Percentiles rank a stretch among this genome's conserved stretches.
These are phyloP conservation scores for Teratosphaeria gauchensis DNA, from an alignment of 2,329 filamentous ascomycete genomes.

Conservation along the genomic window DNA sequence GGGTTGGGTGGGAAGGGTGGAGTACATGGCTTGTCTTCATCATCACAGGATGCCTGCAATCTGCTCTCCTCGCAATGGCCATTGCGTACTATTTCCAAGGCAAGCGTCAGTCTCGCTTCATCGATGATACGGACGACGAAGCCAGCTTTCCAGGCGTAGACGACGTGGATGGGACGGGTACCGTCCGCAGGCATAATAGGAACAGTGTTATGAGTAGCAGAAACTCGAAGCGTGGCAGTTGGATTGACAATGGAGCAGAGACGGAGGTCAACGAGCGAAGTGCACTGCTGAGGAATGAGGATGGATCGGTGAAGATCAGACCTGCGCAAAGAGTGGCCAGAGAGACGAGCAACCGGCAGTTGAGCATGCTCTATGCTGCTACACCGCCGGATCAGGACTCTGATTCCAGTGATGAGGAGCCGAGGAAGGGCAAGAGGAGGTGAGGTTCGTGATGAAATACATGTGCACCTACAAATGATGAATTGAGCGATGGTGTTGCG, in stretches of 20 bases:
- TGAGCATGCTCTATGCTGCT: slow-evolving; percentile 14
- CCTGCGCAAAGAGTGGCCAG: slow-evolving; percentile 4
- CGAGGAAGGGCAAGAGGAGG: background rate
- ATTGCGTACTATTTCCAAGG: slow-evolving; percentile 51
- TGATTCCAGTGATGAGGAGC: slow-evolving; percentile 7
- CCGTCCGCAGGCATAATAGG: background rate
- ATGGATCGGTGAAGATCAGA: background rate
- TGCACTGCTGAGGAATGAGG: slow-evolving; percentile 2
- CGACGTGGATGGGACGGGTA: slow-evolving; percentile 6
- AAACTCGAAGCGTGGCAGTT: background rate
- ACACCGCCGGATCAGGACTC: slow-evolving; percentile 17
- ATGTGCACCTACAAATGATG: slow-evolving; percentile 2
- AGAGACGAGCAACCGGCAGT: slow-evolving; percentile 9
- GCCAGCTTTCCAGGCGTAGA: slow-evolving; percentile 1
- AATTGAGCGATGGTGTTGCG: background rate
- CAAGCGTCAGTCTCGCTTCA: background rate
- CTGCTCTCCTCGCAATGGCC: slow-evolving; percentile 67
- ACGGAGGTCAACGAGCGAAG: slow-evolving; percentile 4
- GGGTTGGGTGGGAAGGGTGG: slow-evolving; percentile 77
- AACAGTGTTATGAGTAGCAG: background rate
- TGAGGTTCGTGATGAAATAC: background rate
- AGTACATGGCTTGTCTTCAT: slow-evolving; percentile 92
- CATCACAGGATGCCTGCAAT: slow-evolving; percentile 77
- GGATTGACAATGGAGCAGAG: background rate
- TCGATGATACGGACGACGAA: background rate